Evolutionary conservation across 2,329 filamentous ascomycete species (phyloP).

Genomic region (Aspergillus quadrilineatus): DNA sequence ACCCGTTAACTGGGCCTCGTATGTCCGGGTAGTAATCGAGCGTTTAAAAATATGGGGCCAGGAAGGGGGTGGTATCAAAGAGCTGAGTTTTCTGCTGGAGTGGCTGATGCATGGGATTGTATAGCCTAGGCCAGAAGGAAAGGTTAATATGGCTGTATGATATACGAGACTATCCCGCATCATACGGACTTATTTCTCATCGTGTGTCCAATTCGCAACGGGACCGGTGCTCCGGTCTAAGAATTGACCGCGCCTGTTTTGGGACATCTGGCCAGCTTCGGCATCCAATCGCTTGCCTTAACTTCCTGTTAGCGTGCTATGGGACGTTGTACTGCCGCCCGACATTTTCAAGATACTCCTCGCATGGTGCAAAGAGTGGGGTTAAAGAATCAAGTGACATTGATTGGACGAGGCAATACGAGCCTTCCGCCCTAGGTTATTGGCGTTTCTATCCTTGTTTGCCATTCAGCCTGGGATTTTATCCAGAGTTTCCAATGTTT

Average conservation of each 20-base stretch:
- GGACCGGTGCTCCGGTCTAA: too few relatives aligned
- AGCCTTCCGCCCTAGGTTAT: background rate
- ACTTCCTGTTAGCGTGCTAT: background rate
- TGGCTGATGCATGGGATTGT: slow-evolving; percentile 25
- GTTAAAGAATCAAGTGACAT: background rate
- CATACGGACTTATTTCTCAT: background rate
- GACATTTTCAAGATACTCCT: background rate
- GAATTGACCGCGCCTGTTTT: background rate
- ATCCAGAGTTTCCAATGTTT: too few relatives aligned
- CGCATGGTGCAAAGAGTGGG: background rate
- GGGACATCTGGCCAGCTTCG: background rate
- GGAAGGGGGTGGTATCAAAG: slow-evolving; percentile 26
- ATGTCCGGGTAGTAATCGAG: slow-evolving; percentile 25
- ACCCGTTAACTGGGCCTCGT: slow-evolving; percentile 23
- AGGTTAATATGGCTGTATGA: background rate
- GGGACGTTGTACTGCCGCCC: background rate
- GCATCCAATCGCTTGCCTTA: background rate
- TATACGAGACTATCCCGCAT: background rate
- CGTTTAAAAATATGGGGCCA: slow-evolving; percentile 25
- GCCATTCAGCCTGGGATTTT: too few relatives aligned
- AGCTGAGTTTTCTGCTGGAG: slow-evolving; percentile 22
- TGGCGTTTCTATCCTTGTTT: background rate
- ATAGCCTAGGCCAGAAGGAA: background rate
- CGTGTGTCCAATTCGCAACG: background rate
- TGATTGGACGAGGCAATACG: background rate